Percentiles rank a stretch among this genome's conserved stretches.
phyloP scores from a whole-genome alignment of 305 asterid genomes.

The Euphrasia arctica region DNA sequence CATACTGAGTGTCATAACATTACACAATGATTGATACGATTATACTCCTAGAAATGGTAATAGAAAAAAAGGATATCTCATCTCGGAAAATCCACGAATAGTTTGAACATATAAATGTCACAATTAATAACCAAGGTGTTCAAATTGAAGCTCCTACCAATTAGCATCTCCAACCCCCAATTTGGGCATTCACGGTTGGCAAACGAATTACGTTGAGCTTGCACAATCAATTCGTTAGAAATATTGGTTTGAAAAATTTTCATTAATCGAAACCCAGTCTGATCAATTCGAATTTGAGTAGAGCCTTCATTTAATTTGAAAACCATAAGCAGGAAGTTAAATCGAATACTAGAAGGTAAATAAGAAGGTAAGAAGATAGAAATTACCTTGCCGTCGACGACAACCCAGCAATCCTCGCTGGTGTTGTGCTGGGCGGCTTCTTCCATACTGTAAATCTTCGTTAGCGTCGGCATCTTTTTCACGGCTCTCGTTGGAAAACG shows the following conservation, averaged over 20 bases:
- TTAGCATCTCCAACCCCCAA: too few relatives aligned
- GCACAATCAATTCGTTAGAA: too few relatives aligned
- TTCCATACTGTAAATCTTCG: slow-evolving; percentile 63
- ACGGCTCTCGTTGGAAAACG: not conserved
- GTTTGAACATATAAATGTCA: not conserved
- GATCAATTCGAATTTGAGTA: not conserved
- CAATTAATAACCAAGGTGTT: not conserved
- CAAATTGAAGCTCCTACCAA: too few relatives aligned
- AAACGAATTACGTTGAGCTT: too few relatives aligned
- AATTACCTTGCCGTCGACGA: slow-evolving; percentile 74
- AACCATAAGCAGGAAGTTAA: not conserved
- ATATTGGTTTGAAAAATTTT: not conserved
- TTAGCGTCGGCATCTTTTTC: slow-evolving; percentile 66
- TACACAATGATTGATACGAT: not conserved
- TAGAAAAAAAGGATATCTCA: not conserved
- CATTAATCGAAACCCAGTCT: slow-evolving; percentile 9
- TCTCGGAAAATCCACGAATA: not conserved
- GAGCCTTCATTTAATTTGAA: not conserved
- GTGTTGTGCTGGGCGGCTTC: slow-evolving; percentile 78
- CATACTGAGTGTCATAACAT: not conserved
- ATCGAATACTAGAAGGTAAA: not conserved
- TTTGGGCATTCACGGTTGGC: too few relatives aligned
- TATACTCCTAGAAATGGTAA: not conserved
- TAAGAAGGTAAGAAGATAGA: not conserved
- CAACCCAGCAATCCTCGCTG: slow-evolving; percentile 80